Base-by-base conservation (phyloP, 768 basidiomycete genomes). In the Mycena galopus region DNA sequence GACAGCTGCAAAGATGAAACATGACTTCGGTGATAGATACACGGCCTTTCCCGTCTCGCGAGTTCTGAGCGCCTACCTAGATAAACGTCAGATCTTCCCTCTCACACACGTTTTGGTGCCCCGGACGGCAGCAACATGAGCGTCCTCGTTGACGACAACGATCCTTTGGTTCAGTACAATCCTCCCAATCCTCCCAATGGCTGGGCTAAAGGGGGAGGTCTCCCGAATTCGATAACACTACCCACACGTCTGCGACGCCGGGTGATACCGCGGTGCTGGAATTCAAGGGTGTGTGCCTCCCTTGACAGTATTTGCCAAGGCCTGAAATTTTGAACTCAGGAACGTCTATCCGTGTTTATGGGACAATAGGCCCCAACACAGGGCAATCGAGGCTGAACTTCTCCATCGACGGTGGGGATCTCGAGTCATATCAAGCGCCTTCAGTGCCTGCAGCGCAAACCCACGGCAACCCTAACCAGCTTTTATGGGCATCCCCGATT, bases 111-210 rank as follows among this genome's bases (percentile, higher is more conserved):
- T 37, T 14, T 6, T 6, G 35, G 8, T 37, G 35, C 35, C 35
- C 35, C 6, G 35, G 14, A 47, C 44, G 7, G 21, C 44, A 47
- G 27, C 25, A 53, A 21, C 25, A 66, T 66, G 65, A 58, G 56
- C 27, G 65, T 58, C 27, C 30, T 66, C 30, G 56, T 58, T 19
- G 65, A 66, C 56, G 65, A 66, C 42, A 56, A 19, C 65, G 39
- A 58, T 35, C 4, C 37, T 33, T 53, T 29, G 27, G 55, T 66
- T 6, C 37, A 58, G n/a, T 66, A 66, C 14, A n/a, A n/a, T 39
- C 39, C 12, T 35, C n/a, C n/a, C 21, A 57, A 23, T 23, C 19
- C 53, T 11, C 25, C 23, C 16, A 23, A 7, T 19, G 64, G 47
- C 64, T 55, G 64, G 63, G 2, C 32, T 21, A 32, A 12, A 19